These are phyloP conservation scores for Ceratocystis huliohia DNA, from an alignment of 2,329 filamentous ascomycete species.

Conservation along the genomic window DNA sequence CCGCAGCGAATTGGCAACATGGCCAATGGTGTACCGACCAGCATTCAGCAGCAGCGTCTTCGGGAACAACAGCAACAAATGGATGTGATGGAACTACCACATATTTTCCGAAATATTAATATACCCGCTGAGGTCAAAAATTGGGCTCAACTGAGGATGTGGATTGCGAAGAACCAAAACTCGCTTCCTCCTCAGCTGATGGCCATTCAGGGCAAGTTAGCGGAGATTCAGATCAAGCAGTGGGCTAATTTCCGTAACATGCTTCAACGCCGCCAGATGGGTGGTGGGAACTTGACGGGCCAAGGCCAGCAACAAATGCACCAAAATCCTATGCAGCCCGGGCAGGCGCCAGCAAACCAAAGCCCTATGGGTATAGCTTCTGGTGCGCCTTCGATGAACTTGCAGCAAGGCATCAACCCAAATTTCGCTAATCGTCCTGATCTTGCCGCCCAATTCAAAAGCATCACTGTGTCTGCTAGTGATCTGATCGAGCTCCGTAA, in stretches of 20 bases:
- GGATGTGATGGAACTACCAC: slow-evolving; percentile 38
- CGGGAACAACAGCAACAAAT: slow-evolving; percentile 25
- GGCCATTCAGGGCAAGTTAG: slow-evolving; percentile 13
- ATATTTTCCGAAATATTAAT: slow-evolving; percentile 27
- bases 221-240: slow-evolving; percentile 26
- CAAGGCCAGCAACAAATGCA: background rate
- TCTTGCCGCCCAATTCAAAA: slow-evolving; percentile 1
- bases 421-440: slow-evolving; percentile 1
- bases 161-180: slow-evolving; percentile 30
- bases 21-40: background rate
- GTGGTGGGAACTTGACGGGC: background rate
- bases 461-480: background rate
- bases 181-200: slow-evolving; percentile 21
- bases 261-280: slow-evolving; percentile 12
- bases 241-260: slow-evolving; percentile 15
- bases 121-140: slow-evolving; percentile 36
- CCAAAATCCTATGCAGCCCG: slow-evolving; percentile 5
- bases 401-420: background rate
- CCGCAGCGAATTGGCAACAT: slow-evolving; percentile 18
- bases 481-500: slow-evolving; percentile 1
- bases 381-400: background rate
- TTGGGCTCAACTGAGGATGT: slow-evolving; percentile 37
- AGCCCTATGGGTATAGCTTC: slow-evolving; percentile 21
- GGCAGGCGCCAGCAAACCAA: slow-evolving; percentile 15
- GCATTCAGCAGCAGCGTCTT: slow-evolving; percentile 17